A percentile compares a stretch with the other conserved stretches of the same genome.
These are phyloP conservation scores for Xerocomus potaroensis DNA, from an alignment of 768 basidiomycete genomes.

Conservation along the genomic window DNA sequence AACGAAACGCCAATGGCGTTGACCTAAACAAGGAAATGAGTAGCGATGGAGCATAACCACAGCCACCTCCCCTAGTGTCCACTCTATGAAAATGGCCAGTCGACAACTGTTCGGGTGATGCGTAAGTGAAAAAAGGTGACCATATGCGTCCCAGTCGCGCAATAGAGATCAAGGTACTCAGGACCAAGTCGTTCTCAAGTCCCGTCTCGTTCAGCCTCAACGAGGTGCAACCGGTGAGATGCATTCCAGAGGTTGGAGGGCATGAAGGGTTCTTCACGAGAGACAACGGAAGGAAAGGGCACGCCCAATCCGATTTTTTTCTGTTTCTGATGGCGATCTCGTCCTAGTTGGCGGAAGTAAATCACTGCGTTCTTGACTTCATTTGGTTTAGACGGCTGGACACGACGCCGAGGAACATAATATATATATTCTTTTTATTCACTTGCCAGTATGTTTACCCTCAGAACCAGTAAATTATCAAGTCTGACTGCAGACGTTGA, in stretches of 20 bases:
- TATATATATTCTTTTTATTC: too few relatives aligned
- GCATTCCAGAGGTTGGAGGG: slow-evolving; percentile 84
- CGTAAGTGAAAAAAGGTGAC: slow-evolving; percentile 2
- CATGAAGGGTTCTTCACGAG: slow-evolving; percentile 77
- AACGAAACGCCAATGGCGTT: slow-evolving; percentile 77
- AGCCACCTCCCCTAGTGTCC: too few relatives aligned
- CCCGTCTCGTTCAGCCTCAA: slow-evolving; percentile 72
- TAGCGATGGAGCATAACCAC: too few relatives aligned
- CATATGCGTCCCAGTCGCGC: slow-evolving; percentile 36
- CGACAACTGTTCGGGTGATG: slow-evolving; percentile 51
- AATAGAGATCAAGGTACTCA: slow-evolving; percentile 78
- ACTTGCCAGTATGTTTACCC: too few relatives aligned
- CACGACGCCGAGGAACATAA: slow-evolving; percentile 73
- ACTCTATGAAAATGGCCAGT: slow-evolving; percentile 81
- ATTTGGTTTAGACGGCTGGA: slow-evolving; percentile 78
- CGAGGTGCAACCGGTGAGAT: slow-evolving; percentile 58
- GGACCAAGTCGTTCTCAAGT: slow-evolving; percentile 69
- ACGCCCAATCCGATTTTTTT: slow-evolving; percentile 73
- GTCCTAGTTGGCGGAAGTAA: slow-evolving; percentile 42
- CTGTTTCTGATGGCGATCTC: slow-evolving; percentile 70
- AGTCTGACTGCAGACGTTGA: too few relatives aligned
- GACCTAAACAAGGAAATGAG: slow-evolving; percentile 39
- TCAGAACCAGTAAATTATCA: too few relatives aligned
- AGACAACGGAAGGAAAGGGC: slow-evolving; percentile 73
- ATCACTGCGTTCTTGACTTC: slow-evolving; percentile 71